Conservation (phyloP, 2,329 filamentous ascomycete species). For the Cordyceps javanica region DNA sequence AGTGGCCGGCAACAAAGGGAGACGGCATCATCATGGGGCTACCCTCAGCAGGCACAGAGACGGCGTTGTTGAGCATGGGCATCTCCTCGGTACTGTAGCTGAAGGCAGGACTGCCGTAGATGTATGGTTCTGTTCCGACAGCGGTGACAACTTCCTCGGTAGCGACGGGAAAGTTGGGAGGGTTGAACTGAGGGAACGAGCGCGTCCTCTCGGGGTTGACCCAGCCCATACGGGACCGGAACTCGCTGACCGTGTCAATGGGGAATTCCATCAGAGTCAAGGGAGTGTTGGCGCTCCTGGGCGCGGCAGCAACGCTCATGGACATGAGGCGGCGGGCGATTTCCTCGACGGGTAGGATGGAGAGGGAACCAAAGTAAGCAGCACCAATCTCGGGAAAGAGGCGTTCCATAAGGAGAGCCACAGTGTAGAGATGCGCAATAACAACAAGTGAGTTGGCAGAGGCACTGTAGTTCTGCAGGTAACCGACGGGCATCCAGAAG, state of each 20-base stretch:
- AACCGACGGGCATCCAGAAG: conserved; percentile 87
- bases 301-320: conserved; percentile 55
- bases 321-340: conserved; percentile 71
- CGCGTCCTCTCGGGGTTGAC: conserved; percentile 51
- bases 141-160: conserved; percentile 38
- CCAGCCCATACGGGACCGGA: conserved; percentile 65
- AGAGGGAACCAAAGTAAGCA: conserved; percentile 78
- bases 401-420: conserved; percentile 80
- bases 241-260: conserved; percentile 61
- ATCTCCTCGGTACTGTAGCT: conserved; percentile 60
- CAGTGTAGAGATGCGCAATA: conserved; percentile 86
- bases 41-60: conserved; percentile 41
- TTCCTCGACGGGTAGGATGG: conserved; percentile 75
- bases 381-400: conserved; percentile 88
- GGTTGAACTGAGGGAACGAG: conserved; percentile 55
- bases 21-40: conserved; percentile 53
- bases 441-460: conserved; percentile 76
- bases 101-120: conserved; percentile 53
- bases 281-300: conserved; percentile 53
- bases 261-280: conserved; percentile 67
- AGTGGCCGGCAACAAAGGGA: conserved; percentile 48
- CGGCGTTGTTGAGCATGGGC: conserved; percentile 46
- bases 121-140: conserved; percentile 36
- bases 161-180: conserved; percentile 45
- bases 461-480: conserved; percentile 68